Percentiles rank a stretch among this genome's conserved stretches.
phyloP scores from a whole-genome alignment of 2,329 filamentous ascomycete genomes.

The Chrysoporthe puriensis region DNA sequence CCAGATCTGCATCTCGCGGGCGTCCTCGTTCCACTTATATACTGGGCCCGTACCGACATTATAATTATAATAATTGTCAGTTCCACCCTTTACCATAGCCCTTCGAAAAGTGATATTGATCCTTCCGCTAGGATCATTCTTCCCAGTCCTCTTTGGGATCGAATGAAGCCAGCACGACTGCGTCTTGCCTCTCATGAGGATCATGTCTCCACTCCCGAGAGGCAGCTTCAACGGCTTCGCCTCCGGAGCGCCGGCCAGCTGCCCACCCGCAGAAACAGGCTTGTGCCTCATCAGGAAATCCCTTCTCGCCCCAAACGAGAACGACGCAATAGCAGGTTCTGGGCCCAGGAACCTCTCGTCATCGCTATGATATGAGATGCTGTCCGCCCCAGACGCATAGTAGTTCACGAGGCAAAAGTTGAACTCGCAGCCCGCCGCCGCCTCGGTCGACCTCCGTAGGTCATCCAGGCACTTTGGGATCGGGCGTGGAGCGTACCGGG shows the following conservation, averaged over 20 bases:
- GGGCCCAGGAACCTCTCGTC: constrained; percentile 76
- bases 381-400: constrained; percentile 76
- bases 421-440: constrained; percentile 67
- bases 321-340: constrained; percentile 73
- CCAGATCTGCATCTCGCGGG: constrained; percentile 53
- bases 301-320: constrained; percentile 71
- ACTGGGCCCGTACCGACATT: constrained; percentile 73
- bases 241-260: constrained; percentile 33
- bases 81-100: constrained; percentile 72
- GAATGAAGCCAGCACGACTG: constrained; percentile 79
- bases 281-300: constrained; percentile 85
- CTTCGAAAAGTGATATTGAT: constrained; percentile 80
- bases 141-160: constrained; percentile 73
- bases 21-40: constrained; percentile 67
- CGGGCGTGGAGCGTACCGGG: constrained; percentile 64
- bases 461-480: constrained; percentile 71
- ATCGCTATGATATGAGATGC: constrained; percentile 79
- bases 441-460: constrained; percentile 66
- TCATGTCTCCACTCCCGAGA: constrained; percentile 73
- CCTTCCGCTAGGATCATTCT: constrained; percentile 62
- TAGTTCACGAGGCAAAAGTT: constrained; percentile 86
- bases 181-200: constrained; percentile 77
- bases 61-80: constrained; percentile 83
- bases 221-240: constrained; percentile 53
- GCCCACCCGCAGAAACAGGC: constrained; percentile 46